Conservation (phyloP, 352 stramenopile genomes). For the Globisporangium nunn region DNA sequence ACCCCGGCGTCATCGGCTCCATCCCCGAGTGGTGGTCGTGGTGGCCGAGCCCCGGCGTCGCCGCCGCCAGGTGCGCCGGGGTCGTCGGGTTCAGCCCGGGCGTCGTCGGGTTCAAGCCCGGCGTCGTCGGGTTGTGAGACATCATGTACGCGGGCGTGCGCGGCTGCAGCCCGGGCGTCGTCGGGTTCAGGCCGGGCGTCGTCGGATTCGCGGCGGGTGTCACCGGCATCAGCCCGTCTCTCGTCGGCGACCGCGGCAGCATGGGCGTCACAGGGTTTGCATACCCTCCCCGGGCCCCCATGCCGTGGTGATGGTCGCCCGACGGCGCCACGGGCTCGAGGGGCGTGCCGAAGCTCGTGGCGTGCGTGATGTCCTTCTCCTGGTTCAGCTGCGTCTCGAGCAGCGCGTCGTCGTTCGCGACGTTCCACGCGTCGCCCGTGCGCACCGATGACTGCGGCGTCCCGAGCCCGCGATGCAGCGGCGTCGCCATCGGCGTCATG, state of each 20-base stretch:
- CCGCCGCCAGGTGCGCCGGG: conserved; percentile 58
- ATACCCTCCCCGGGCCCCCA: conserved; percentile 35
- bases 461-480: conserved; percentile 72
- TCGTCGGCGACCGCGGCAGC: conserved; percentile 54
- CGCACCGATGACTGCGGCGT: conserved; percentile 62
- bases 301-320: conserved; percentile 41
- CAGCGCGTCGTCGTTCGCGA: conserved; percentile 81
- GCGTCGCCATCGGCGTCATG: conserved; percentile 86
- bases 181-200: conserved; percentile 76
- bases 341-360: conserved; percentile 78
- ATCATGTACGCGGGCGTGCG: conserved; percentile 76
- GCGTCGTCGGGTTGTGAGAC: conserved; percentile 70
- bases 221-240: conserved; percentile 56
- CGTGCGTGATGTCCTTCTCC: conserved; percentile 86
- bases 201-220: conserved; percentile 66
- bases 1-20: conserved; percentile 84
- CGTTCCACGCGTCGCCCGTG: conserved; percentile 73
- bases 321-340: conserved; percentile 68
- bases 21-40: conserved; percentile 59
- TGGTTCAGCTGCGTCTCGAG: conserved; percentile 86
- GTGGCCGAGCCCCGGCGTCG: conserved; percentile 56
- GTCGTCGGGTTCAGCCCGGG: conserved; percentile 71
- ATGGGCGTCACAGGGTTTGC: conserved; percentile 42
- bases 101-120: conserved; percentile 75
- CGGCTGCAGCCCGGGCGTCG: conserved; percentile 70